Conservation (phyloP, 106 monocot species). For the Iris macrosiphon region DNA sequence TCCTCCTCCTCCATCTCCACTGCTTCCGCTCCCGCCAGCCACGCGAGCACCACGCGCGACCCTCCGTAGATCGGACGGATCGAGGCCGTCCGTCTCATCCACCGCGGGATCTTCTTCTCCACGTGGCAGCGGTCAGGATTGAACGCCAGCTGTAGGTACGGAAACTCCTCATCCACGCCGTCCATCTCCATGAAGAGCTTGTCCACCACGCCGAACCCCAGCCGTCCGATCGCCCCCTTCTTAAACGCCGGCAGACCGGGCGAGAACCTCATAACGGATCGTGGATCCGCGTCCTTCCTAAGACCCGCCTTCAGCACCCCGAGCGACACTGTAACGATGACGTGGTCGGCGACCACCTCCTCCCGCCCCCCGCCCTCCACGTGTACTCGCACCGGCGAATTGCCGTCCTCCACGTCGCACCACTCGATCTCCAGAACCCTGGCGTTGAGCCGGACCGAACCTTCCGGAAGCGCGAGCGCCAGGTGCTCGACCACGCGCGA, state of each 20-base stretch:
- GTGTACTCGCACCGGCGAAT: conserved; percentile 45
- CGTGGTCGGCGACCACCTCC: conserved; percentile 44
- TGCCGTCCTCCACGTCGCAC: conserved; percentile 14
- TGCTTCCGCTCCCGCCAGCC: conserved; percentile 72
- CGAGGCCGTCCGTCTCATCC: conserved; percentile 60
- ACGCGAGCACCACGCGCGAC: conserved; percentile 51
- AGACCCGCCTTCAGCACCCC: conserved; percentile 64
- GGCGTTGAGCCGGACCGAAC: conserved; percentile 32
- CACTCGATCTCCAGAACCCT: conserved; percentile 54
- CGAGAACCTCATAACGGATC: conserved; percentile 30
- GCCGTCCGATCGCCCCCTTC: conserved; percentile 43
- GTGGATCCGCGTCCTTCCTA: neutral
- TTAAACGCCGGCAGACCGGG: conserved; percentile 54
- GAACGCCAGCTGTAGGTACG: conserved; percentile 66
- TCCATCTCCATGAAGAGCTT: conserved; percentile 80
- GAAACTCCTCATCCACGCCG: conserved; percentile 39
- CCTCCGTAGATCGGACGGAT: conserved; percentile 56
- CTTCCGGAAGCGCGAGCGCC: conserved; percentile 44
- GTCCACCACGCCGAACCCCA: conserved; percentile 77
- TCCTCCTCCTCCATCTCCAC: conserved; percentile 39
- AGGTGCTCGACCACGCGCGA: conserved; percentile 54
- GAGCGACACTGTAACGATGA: conserved; percentile 78
- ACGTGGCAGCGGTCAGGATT: conserved; percentile 1
- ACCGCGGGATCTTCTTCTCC: conserved; percentile 48
- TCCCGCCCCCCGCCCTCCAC: conserved; percentile 32